Evolutionary conservation across 345 rosid species (phyloP), one percentile per base, ranked within the genome.

Genomic region (Citrus hindsii): DNA sequence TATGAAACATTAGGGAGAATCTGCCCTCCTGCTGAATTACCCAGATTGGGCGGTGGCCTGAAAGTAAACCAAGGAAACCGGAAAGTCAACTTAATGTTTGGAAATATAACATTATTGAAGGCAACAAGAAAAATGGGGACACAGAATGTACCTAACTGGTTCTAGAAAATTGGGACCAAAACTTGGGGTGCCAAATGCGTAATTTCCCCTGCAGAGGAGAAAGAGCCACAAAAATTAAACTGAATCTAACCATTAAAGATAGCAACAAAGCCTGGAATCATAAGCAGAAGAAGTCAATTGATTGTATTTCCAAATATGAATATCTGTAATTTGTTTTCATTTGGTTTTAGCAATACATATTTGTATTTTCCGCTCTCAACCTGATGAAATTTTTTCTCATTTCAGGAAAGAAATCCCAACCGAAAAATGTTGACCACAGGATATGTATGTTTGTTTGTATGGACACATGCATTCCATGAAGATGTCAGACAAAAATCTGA

Each of bases 1-100:
- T 85, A 85, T 77, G 93, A 74, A 79, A 82, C 79, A 61, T 85
- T 82, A 69, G 93, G 89, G 73, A 84, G 73, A 16, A 80, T 21
- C 40, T 42, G 68, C 51, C 89, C 88, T 73, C 85, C 85, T 74
- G 81, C 71, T 10, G 83, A 48, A 68, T 86, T 85, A 60, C 84
- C 80, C 35, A 71, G 78, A 79, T 82, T 76, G 46, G 88, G 78
- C 46, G 68, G 40, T 68, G 89, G 82, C 82, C 98, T 91, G 88
- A 73, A 85, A 60, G 51, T 60, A 60, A 78, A 53, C 71, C 35
- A 25, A 70, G 56, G 59, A 67, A 67, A 70, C 13, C 2, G 46
- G 60, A 74, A 71, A 58, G 53, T 74, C 42, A 75, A 74, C 58
- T 22, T 70, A 63, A 30, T 58, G 40, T 42, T 42, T 72, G 35